These are phyloP conservation scores for Pleoardoris graminearum DNA, from an alignment of 2,329 filamentous ascomycete species.

Conservation along the genomic window DNA sequence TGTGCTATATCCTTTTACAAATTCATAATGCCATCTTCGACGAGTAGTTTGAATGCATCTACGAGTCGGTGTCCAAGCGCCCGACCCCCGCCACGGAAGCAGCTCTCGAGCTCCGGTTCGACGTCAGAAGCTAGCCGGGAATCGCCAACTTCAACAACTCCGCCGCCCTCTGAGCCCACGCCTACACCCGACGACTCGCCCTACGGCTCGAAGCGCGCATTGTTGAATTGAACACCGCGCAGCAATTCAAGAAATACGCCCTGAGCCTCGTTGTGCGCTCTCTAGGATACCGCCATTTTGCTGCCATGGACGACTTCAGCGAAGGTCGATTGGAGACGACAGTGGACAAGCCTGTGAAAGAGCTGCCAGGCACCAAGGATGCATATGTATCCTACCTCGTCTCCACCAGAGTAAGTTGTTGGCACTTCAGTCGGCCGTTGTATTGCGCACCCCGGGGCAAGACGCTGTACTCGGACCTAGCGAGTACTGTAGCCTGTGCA, in stretches of 20 bases:
- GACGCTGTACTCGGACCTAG: too few species aligned
- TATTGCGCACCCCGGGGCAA: too few species aligned
- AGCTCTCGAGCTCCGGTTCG: conserved; percentile 12
- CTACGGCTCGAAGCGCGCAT: conserved; percentile 9
- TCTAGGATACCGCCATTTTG: not conserved
- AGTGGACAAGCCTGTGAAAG: conserved; percentile 84
- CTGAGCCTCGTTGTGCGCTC: not conserved
- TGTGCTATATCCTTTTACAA: too few species aligned
- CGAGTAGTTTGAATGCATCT: conserved; percentile 1
- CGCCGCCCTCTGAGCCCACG: not conserved
- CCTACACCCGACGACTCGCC: conserved; percentile 5
- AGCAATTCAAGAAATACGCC: not conserved
- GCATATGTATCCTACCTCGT: conserved; percentile 95
- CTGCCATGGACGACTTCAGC: conserved; percentile 35
- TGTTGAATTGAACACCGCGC: not conserved
- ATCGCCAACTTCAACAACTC: conserved; percentile 6
- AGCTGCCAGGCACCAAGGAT: conserved; percentile 95
- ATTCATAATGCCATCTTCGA: too few species aligned
- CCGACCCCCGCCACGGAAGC: conserved; percentile 6
- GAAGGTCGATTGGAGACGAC: conserved; percentile 80
- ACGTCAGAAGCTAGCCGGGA: conserved; percentile 19
- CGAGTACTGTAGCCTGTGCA: not conserved
- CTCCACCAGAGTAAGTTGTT: conserved; percentile 72
- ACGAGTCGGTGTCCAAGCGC: conserved; percentile 13
- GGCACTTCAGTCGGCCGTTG: conserved; percentile 13